Base-by-base conservation (phyloP, 495 filamentous ascomycete species). In the Aspergillus hancockii region DNA sequence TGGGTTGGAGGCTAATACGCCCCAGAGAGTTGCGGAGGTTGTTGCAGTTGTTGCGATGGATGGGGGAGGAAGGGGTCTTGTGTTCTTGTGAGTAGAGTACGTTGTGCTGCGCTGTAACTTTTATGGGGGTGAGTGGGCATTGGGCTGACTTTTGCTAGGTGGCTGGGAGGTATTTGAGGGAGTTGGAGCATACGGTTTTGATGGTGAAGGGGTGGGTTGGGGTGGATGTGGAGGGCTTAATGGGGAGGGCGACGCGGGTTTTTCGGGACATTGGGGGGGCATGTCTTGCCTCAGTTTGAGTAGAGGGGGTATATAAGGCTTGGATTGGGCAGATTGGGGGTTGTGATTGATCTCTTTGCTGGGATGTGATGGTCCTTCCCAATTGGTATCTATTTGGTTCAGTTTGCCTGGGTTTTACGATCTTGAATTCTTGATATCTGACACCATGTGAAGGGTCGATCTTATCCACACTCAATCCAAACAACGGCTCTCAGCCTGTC, bases 191-290 rank as follows among this genome's bases (percentile, higher is more conserved):
- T 0, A 45, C 64, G 5, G 61, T 65, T 30, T 36, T 55, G 5
- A 19, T 72, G 10, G 38, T 75, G 6, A 52, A 64, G 3, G 2
- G 21, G 4, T 73, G 69, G 71, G 36, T 72, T 14, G 69, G 69
- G 6, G 60, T 58, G 1, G 71, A 72, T 49, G 47, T 72, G 3
- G 58, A 59, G 8, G 62, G 51, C 1, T 71, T 71, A 46, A 63
- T 71, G 63, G 54, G 52, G 5, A 41, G 50, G 8, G 68, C 71
- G 4, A 64, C 63, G 64, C 61, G 53, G 43, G 65, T 73, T 18
- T 69, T 75, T 43, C 41, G 53, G 31, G 56, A 54, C 52, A 69
- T 75, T 54, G 72, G 70, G 9, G n/a, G 72, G 72, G 0, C 73
- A 73, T 62, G 63, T 71, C 9, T 57, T 70, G 14, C 66, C 68